Conservation (phyloP, 2,329 filamentous ascomycete genomes). For the Fusarium hostae region DNA sequence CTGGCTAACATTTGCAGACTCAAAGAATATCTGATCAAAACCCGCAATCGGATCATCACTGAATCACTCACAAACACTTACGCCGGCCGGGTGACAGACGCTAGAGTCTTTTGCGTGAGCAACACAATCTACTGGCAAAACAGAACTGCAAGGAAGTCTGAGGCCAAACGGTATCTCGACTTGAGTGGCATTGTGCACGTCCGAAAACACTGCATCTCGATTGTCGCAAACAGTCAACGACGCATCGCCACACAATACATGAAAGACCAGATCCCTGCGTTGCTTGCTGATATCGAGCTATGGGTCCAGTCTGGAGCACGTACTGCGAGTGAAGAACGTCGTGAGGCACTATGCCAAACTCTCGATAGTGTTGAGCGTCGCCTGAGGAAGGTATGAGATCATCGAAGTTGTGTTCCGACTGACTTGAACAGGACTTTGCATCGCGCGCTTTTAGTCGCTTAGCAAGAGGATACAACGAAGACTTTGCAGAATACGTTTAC, state of each 20-base stretch:
- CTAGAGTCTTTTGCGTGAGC: slow-evolving; percentile 58
- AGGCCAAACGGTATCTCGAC: slow-evolving; percentile 46
- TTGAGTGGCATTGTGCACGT: slow-evolving; percentile 57
- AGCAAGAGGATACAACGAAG: slow-evolving; percentile 3
- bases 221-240: slow-evolving; percentile 57
- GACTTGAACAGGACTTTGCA: slow-evolving; percentile 43
- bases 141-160: slow-evolving; percentile 38
- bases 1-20: slow-evolving; percentile 38
- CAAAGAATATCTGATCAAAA: slow-evolving; percentile 49
- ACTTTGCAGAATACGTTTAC: slow-evolving; percentile 24
- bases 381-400: slow-evolving; percentile 46
- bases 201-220: slow-evolving; percentile 56
- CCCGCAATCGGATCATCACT: slow-evolving; percentile 52
- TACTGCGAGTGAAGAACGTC: slow-evolving; percentile 51
- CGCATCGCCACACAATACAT: slow-evolving; percentile 52
- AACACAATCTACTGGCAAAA: slow-evolving; percentile 56
- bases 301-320: slow-evolving; percentile 58
- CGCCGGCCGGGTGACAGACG: slow-evolving; percentile 29
- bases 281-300: slow-evolving; percentile 54
- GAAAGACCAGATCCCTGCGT: slow-evolving; percentile 52
- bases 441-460: slow-evolving; percentile 8
- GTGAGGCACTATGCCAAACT: slow-evolving; percentile 46
- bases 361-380: slow-evolving; percentile 48
- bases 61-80: slow-evolving; percentile 47
- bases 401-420: neutral